Conservation (phyloP, 108 stramenopile genomes). For the Nitzschia sp. region DNA sequence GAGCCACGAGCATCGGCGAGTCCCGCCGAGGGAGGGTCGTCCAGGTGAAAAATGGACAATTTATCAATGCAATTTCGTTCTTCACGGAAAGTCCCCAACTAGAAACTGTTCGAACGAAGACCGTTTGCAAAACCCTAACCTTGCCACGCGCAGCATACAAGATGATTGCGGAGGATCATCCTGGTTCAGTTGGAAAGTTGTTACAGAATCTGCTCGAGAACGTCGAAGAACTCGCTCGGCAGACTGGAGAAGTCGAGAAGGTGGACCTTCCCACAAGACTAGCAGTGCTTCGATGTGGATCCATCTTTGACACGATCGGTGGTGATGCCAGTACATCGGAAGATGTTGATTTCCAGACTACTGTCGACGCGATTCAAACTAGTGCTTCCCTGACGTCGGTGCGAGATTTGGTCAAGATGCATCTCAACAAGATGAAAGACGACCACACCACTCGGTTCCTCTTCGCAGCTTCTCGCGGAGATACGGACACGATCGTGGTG, state of each 20-base stretch:
- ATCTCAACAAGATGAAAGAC: slow-evolving; percentile 54
- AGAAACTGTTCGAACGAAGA: slow-evolving; percentile 36
- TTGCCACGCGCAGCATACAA: slow-evolving; percentile 38
- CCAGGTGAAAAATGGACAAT: slow-evolving; percentile 29
- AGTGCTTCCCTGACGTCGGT: slow-evolving; percentile 19
- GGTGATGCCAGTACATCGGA: neutral
- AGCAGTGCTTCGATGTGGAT: slow-evolving; percentile 5
- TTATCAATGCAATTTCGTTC: slow-evolving; percentile 54
- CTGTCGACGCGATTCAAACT: slow-evolving; percentile 15
- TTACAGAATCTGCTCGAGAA: slow-evolving; percentile 44
- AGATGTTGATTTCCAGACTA: slow-evolving; percentile 6
- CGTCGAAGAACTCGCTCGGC: slow-evolving; percentile 3
- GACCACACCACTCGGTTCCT: slow-evolving; percentile 66
- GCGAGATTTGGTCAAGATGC: slow-evolving; percentile 60
- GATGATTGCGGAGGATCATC: slow-evolving; percentile 44
- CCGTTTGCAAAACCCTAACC: slow-evolving; percentile 55
- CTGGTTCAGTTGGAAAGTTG: slow-evolving; percentile 36
- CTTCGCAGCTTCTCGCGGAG: slow-evolving; percentile 65
- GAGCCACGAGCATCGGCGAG: neutral
- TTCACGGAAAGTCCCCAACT: slow-evolving; percentile 54
- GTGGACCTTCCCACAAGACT: slow-evolving; percentile 1
- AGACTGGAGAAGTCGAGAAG: neutral
- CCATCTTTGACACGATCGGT: neutral
- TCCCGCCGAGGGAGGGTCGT: neutral
- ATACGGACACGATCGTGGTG: slow-evolving; percentile 51